Evolutionary conservation across 805 yeast genomes (phyloP).

Genomic region (Ogataea paraovalis): DNA sequence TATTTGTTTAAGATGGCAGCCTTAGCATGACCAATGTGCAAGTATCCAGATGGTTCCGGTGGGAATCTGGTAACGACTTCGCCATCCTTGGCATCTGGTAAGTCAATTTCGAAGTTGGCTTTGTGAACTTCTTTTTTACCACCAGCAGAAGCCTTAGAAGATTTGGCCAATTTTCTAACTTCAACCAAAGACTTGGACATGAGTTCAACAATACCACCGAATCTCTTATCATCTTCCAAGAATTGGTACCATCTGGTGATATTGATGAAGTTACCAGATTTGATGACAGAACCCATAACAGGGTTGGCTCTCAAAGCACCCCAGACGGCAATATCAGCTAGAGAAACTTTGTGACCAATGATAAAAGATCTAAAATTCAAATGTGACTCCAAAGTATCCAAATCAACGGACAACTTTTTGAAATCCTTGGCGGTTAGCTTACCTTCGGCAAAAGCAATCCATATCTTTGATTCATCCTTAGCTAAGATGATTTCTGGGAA

Average conservation of each 20-base stretch:
- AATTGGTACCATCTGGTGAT: slow-evolving; percentile 90
- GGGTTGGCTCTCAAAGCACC: slow-evolving; percentile 92
- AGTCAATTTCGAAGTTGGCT: slow-evolving; percentile 92
- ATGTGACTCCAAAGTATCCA: slow-evolving; percentile 78
- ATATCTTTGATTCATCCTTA: slow-evolving; percentile 43
- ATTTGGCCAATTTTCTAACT: slow-evolving; percentile 63
- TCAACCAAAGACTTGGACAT: slow-evolving; percentile 69
- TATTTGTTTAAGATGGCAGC: slow-evolving; percentile 96
- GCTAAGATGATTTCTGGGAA: slow-evolving; percentile 44
- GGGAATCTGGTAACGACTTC: slow-evolving; percentile 98
- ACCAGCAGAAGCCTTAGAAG: slow-evolving; percentile 29
- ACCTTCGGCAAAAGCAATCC: slow-evolving; percentile 65
- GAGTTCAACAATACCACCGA: slow-evolving; percentile 65
- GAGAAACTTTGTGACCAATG: slow-evolving; percentile 59
- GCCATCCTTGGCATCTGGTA: slow-evolving; percentile 88
- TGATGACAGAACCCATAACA: slow-evolving; percentile 85
- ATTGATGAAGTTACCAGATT: slow-evolving; percentile 78
- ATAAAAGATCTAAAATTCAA: slow-evolving; percentile 81
- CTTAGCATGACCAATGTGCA: slow-evolving; percentile 98
- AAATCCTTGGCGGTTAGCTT: slow-evolving; percentile 80
- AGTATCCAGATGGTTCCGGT: slow-evolving; percentile 98
- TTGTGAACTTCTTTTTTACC: slow-evolving; percentile 85
- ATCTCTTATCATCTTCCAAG: slow-evolving; percentile 61
- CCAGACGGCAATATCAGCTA: slow-evolving; percentile 89
- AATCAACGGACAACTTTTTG: slow-evolving; percentile 71